A percentile compares a stretch with the other conserved stretches of the same genome.
Evolutionary conservation across 495 filamentous ascomycete genomes (phyloP).

Genomic region (Penicillium manginii): DNA sequence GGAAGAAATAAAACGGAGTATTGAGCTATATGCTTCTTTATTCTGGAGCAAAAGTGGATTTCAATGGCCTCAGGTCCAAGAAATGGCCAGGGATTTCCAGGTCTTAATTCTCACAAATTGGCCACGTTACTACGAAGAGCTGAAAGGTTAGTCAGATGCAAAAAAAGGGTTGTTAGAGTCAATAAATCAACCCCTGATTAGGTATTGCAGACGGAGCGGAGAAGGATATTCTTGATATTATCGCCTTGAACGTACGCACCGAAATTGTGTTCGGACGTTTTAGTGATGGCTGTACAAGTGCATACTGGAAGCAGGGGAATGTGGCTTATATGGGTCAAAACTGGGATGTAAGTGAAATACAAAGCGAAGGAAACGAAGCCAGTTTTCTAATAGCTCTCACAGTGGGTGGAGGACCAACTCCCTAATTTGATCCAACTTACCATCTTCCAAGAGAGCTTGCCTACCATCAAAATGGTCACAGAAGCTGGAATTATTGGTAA

Average conservation of each 20-base stretch:
- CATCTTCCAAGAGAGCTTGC: background rate
- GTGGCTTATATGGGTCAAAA: background rate
- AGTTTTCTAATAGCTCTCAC: too few species aligned
- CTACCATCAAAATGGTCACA: background rate
- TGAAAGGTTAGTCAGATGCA: background rate
- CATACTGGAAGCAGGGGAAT: background rate
- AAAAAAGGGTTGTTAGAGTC: too few species aligned
- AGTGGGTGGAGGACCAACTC: background rate
- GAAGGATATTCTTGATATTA: background rate
- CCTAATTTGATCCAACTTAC: background rate
- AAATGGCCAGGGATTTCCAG: background rate
- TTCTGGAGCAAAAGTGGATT: background rate
- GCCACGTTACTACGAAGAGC: background rate
- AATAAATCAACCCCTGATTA: background rate
- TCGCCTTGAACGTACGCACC: background rate
- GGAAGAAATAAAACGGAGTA: background rate
- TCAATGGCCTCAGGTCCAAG: background rate
- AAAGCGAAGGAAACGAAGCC: background rate
- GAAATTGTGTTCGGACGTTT: background rate
- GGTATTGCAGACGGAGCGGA: background rate
- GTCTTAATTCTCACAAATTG: background rate
- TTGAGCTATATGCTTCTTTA: background rate
- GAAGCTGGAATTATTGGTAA: background rate
- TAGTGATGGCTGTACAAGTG: background rate
- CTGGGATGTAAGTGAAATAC: background rate